Conservation (phyloP, 129 eudicot species). For the Flaveria ramosissima region DNA sequence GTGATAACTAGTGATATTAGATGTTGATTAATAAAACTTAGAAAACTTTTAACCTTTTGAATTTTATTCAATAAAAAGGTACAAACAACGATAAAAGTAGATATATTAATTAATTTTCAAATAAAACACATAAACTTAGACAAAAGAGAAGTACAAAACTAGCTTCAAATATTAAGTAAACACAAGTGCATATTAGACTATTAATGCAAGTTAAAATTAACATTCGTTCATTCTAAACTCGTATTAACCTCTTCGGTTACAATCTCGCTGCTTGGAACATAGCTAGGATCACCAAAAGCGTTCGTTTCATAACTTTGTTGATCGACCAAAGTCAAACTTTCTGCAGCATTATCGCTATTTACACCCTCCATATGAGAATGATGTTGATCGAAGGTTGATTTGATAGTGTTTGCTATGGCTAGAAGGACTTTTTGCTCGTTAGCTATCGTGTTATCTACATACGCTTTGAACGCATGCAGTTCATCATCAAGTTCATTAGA, state of each 20-base stretch:
- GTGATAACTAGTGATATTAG: no score
- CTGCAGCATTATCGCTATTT: not conserved
- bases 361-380: not conserved
- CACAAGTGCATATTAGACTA: no score
- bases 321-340: not conserved
- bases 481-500: constrained; percentile 18
- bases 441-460: constrained; percentile 17
- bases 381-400: constrained; percentile 6
- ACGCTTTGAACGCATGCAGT: not conserved
- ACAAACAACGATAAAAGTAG: no score
- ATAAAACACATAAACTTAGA: no score
- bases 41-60: no score
- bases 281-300: not conserved
- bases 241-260: not conserved
- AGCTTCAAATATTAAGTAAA: no score
- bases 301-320: not conserved
- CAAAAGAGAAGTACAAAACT: no score
- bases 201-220: not conserved
- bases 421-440: constrained; percentile 10
- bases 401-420: constrained; percentile 4
- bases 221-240: not conserved
- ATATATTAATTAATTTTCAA: no score
- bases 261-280: not conserved
- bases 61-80: no score
- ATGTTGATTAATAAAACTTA: no score